Evolutionary conservation across 2,329 filamentous ascomycete genomes (phyloP).

Genomic region (Lecanicillium sp.): DNA sequence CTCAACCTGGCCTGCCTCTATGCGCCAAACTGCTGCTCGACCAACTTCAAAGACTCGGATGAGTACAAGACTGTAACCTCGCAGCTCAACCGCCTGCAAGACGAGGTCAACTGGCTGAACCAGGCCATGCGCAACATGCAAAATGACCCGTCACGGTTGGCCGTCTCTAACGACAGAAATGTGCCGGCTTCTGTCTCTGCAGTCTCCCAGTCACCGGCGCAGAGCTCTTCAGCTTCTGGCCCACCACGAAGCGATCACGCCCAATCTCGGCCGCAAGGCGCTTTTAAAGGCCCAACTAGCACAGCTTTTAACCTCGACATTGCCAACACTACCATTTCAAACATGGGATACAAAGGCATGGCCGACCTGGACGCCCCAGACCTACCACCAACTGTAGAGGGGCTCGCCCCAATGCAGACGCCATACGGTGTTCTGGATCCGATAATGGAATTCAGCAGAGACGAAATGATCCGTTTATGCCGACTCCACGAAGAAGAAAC

Average conservation of each 20-base stretch:
- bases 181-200: slow-evolving; percentile 23
- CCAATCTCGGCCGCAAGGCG: slow-evolving; percentile 45
- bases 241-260: too few relatives aligned
- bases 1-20: slow-evolving; percentile 60
- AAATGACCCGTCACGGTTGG: slow-evolving; percentile 37
- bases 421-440: slow-evolving; percentile 46
- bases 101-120: slow-evolving; percentile 74
- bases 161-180: slow-evolving; percentile 33
- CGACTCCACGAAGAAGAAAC: slow-evolving; percentile 82
- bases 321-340: slow-evolving; percentile 77
- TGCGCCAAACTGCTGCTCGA: slow-evolving; percentile 58
- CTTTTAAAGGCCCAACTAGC: slow-evolving; percentile 80
- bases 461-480: slow-evolving; percentile 74
- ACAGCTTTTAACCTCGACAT: slow-evolving; percentile 79
- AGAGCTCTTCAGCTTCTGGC: slow-evolving; percentile 27
- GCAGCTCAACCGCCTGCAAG: slow-evolving; percentile 68
- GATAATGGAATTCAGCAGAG: slow-evolving; percentile 67
- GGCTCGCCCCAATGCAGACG: too few relatives aligned
- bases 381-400: too few relatives aligned
- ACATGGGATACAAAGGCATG: slow-evolving; percentile 72
- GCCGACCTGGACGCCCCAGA: slow-evolving; percentile 43
- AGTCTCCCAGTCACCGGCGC: slow-evolving; percentile 34
- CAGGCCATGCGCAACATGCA: slow-evolving; percentile 63
- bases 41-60: slow-evolving; percentile 84
- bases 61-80: slow-evolving; percentile 77